Percentiles rank a stretch among this genome's conserved stretches.
These are phyloP conservation scores for Canna indica DNA, from an alignment of 176 grass and related monocot genomes.

Conservation along the genomic window DNA sequence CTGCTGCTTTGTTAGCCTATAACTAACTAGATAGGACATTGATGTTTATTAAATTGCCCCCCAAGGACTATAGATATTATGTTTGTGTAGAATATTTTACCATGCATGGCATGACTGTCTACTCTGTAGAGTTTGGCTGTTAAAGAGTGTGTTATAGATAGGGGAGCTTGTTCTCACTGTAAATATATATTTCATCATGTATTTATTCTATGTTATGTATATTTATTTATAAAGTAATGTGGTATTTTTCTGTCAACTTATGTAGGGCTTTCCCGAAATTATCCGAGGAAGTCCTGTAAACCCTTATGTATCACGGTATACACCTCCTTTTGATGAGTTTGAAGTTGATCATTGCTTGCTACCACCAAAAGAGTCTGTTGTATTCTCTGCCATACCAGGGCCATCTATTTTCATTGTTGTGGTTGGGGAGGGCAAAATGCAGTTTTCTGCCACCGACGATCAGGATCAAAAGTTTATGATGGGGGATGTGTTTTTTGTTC, in stretches of 20 bases:
- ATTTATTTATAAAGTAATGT: constrained; percentile 3
- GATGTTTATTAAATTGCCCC: background rate
- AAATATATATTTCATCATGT: no score
- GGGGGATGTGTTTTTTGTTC: constrained; percentile 65
- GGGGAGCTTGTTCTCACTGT: no score
- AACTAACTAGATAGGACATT: background rate
- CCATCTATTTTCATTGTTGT: constrained; percentile 72
- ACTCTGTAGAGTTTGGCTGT: background rate
- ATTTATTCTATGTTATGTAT: background rate
- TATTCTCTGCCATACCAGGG: constrained; percentile 41
- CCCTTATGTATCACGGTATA: constrained; percentile 48
- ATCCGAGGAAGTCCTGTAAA: constrained; percentile 39
- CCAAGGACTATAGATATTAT: background rate
- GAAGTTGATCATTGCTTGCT: constrained; percentile 58
- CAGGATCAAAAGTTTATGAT: constrained; percentile 34
- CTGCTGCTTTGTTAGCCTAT: background rate
- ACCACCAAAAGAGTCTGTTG: constrained; percentile 27
- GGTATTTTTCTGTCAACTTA: background rate
- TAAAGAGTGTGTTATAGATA: background rate
- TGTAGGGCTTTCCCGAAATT: constrained; percentile 67
- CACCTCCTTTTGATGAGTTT: constrained; percentile 77
- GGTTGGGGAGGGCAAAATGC: constrained; percentile 39
- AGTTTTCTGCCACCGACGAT: constrained; percentile 13
- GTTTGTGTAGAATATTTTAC: background rate
- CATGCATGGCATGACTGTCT: background rate